Evolutionary conservation across 129 eudicot species (phyloP).

Genomic region (Kitagawia praeruptora): DNA sequence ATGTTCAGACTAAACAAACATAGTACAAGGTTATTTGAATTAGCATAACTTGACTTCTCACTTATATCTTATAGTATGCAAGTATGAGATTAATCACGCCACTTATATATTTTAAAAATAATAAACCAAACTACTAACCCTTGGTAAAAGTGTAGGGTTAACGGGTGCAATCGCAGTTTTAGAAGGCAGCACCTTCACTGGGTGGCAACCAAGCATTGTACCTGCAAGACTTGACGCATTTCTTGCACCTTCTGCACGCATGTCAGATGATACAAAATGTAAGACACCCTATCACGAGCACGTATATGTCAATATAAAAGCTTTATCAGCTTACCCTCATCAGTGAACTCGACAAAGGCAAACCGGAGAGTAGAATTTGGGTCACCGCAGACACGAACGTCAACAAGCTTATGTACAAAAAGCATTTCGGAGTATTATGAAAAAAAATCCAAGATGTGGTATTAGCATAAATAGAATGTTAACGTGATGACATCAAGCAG

Average conservation of each 20-base stretch:
- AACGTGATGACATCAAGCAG: not conserved
- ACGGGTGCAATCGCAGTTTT: slow-evolving; percentile 97
- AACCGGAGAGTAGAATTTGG: slow-evolving; percentile 78
- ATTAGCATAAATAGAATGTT: not conserved
- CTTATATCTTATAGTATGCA: not conserved
- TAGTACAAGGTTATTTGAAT: not conserved
- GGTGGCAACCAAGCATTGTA: slow-evolving; percentile 84
- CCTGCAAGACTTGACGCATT: slow-evolving; percentile 70
- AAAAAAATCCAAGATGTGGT: not conserved
- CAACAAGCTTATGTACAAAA: slow-evolving; percentile 57
- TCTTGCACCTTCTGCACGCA: slow-evolving; percentile 68
- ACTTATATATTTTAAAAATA: not conserved
- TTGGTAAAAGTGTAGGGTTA: slow-evolving; percentile 67
- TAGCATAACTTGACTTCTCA: not conserved
- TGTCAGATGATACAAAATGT: slow-evolving; percentile 5
- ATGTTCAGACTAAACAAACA: slow-evolving; percentile 25
- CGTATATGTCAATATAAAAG: not conserved
- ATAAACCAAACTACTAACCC: slow-evolving; percentile 29
- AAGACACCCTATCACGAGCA: slow-evolving; percentile 5
- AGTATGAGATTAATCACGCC: not conserved
- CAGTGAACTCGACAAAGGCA: slow-evolving; percentile 83
- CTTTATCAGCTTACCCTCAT: slow-evolving; percentile 42
- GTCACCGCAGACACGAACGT: slow-evolving; percentile 88
- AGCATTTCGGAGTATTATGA: not conserved
- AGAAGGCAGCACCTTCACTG: slow-evolving; percentile 79